These are phyloP conservation scores for Petrea volubilis DNA, from an alignment of 257 asterid species.

Conservation along the genomic window DNA sequence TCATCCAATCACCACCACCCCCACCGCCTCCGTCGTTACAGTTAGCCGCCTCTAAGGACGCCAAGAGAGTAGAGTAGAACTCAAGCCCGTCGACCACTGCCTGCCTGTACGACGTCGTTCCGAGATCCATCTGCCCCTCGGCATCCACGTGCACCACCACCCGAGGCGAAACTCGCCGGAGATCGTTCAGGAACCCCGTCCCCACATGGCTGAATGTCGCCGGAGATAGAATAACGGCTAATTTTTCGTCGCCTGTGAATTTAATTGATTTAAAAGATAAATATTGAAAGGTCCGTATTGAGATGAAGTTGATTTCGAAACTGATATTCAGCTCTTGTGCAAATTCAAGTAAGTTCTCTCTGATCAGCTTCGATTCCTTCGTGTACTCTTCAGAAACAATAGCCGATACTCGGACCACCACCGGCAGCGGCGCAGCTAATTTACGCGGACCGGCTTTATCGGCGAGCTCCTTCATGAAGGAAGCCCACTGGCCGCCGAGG, in stretches of 20 bases:
- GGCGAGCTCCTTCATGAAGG: slow-evolving; percentile 67
- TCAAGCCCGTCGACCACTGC: slow-evolving; percentile 70
- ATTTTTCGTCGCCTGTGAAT: slow-evolving; percentile 61
- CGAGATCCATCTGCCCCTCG: slow-evolving; percentile 49
- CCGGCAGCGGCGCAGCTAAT: slow-evolving; percentile 29
- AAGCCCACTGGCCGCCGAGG: slow-evolving; percentile 72
- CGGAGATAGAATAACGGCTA: slow-evolving; percentile 60
- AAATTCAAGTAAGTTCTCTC: slow-evolving; percentile 48
- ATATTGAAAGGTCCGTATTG: slow-evolving; percentile 47
- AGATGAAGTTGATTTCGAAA: slow-evolving; percentile 53
- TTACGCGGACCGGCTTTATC: slow-evolving; percentile 46
- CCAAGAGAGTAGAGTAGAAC: slow-evolving; percentile 64
- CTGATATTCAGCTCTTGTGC: slow-evolving; percentile 59
- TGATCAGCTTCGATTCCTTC: slow-evolving; percentile 50
- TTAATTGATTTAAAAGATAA: slow-evolving; percentile 56
- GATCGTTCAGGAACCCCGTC: slow-evolving; percentile 50
- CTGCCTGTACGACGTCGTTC: slow-evolving; percentile 57
- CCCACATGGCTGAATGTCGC: slow-evolving; percentile 58
- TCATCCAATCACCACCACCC: slow-evolving; percentile 51
- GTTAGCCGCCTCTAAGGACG: slow-evolving; percentile 59
- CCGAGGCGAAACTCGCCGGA: slow-evolving; percentile 56
- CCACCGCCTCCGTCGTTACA: slow-evolving; percentile 41
- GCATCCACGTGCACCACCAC: slow-evolving; percentile 69
- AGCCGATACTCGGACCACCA: slow-evolving; percentile 59
- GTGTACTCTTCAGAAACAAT: slow-evolving; percentile 58